Conservation (phyloP, 1,284 basidiomycete genomes). For the Porogramme epimiltina region DNA sequence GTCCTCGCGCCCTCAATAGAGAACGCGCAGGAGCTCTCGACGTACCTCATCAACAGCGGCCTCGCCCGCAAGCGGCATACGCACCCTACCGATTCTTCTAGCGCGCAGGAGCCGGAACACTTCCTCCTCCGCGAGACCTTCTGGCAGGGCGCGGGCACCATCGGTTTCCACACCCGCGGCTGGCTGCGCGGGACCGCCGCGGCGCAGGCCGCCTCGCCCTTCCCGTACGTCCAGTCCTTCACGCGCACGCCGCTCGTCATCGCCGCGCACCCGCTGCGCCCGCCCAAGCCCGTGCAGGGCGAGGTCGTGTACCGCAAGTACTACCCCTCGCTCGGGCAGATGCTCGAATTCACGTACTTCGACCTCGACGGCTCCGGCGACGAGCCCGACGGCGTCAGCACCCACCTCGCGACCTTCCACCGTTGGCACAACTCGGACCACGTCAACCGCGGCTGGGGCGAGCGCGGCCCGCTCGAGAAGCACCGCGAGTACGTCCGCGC, state of each 20-base stretch:
- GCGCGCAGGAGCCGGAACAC: constrained; percentile 26
- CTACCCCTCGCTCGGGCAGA: constrained; percentile 44
- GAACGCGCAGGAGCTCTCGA: constrained; percentile 17
- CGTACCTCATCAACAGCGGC: constrained; percentile 29
- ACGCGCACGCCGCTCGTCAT: constrained; percentile 51
- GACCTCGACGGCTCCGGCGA: constrained; percentile 38
- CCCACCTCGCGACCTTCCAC: constrained; percentile 50
- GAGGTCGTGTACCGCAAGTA: constrained; percentile 51
- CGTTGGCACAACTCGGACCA: constrained; percentile 55
- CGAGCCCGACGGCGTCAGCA: constrained; percentile 22
- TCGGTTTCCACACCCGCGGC: constrained; percentile 37
- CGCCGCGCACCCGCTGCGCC: constrained; percentile 54
- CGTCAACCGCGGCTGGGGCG: constrained; percentile 53
- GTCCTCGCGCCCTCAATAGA: constrained; percentile 23
- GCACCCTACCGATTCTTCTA: constrained; percentile 22
- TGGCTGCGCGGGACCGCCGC: constrained; percentile 41
- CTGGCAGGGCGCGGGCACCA: constrained; percentile 56
- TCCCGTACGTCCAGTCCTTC: constrained; percentile 46
- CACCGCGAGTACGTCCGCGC: constrained; percentile 47
- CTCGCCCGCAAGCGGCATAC: constrained; percentile 20
- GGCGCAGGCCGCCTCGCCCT: constrained; percentile 24
- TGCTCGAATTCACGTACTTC: constrained; percentile 47
- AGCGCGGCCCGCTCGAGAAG: constrained; percentile 49
- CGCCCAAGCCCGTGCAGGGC: constrained; percentile 49
- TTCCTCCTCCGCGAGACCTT: constrained; percentile 49